Conservation (phyloP, 768 basidiomycete genomes). For the Auricularia auricula-judae region DNA sequence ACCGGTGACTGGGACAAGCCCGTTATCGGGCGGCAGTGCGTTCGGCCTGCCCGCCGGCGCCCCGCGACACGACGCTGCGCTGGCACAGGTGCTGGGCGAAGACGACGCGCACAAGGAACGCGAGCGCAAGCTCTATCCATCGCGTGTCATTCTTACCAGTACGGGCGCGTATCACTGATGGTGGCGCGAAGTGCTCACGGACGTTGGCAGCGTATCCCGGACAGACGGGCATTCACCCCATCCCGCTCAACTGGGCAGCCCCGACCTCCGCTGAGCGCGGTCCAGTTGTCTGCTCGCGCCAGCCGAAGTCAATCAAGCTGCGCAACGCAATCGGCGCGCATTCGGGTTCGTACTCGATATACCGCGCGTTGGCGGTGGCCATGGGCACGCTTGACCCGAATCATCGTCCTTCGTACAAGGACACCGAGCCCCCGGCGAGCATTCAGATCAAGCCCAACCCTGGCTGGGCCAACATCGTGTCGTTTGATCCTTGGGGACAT, state of each 20-base stretch:
- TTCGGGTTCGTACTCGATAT: conserved; percentile 88
- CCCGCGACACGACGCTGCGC: not conserved
- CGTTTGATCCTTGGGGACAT: conserved; percentile 91
- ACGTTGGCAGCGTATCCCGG: conserved; percentile 63
- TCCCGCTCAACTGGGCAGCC: conserved; percentile 76
- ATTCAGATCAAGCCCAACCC: conserved; percentile 67
- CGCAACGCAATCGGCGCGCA: conserved; percentile 94
- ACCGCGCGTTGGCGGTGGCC: conserved; percentile 85
- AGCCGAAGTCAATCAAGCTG: conserved; percentile 72
- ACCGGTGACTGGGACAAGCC: not conserved
- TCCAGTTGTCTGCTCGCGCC: conserved; percentile 80
- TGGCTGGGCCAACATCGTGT: conserved; percentile 78
- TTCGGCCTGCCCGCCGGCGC: not conserved
- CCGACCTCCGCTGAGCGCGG: conserved; percentile 54
- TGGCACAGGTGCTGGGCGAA: not conserved
- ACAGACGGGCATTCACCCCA: conserved; percentile 78
- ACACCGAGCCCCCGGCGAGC: conserved; percentile 62
- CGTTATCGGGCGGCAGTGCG: not conserved
- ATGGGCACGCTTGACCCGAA: conserved; percentile 71
- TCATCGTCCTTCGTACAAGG: conserved; percentile 72
- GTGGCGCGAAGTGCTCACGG: conserved; percentile 4
- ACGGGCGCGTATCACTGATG: conserved; percentile 9
- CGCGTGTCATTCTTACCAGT: conserved; percentile 78
- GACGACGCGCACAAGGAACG: conserved; percentile 29
- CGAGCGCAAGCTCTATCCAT: conserved; percentile 70